Evolutionary conservation across 306 rosid species (phyloP).

Genomic region (Mucuna pruriens): DNA sequence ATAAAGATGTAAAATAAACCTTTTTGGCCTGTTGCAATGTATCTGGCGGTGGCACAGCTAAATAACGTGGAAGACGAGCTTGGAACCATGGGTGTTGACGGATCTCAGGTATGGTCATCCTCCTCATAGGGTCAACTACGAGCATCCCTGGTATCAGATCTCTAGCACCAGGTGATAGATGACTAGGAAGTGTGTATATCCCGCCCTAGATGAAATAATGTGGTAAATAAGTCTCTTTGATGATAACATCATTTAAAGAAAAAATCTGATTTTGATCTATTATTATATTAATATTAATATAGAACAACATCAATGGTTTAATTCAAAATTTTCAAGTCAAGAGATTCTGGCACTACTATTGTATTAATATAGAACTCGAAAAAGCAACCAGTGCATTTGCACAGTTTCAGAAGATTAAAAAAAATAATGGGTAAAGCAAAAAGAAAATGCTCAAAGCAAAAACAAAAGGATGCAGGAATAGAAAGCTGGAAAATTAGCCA

Average conservation of each 20-base stretch:
- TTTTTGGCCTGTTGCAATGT: constrained; percentile 77
- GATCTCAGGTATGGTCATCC: constrained; percentile 92
- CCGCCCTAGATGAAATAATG: constrained; percentile 70
- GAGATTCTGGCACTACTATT: not conserved
- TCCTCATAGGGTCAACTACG: constrained; percentile 88
- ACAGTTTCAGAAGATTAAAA: not conserved
- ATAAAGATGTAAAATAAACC: constrained; percentile 47
- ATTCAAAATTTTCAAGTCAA: constrained; percentile 12
- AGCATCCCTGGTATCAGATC: constrained; percentile 92
- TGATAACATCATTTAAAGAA: not conserved
- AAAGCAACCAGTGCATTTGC: not conserved
- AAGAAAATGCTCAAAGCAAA: not conserved
- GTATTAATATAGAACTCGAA: constrained; percentile 46
- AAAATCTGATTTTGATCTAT: constrained; percentile 27
- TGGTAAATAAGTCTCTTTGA: not conserved
- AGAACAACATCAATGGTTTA: constrained; percentile 17
- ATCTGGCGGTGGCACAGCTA: constrained; percentile 92
- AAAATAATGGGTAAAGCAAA: not conserved
- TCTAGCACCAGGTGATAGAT: constrained; percentile 86
- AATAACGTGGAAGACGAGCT: constrained; percentile 91
- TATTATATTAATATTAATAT: constrained; percentile 2
- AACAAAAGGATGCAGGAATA: not conserved
- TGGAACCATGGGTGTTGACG: constrained; percentile 95
- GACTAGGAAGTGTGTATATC: constrained; percentile 89
- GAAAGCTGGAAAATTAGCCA: not conserved